These are phyloP conservation scores for Melaleuca quinquenervia DNA, from an alignment of 345 rosid species.

Conservation along the genomic window DNA sequence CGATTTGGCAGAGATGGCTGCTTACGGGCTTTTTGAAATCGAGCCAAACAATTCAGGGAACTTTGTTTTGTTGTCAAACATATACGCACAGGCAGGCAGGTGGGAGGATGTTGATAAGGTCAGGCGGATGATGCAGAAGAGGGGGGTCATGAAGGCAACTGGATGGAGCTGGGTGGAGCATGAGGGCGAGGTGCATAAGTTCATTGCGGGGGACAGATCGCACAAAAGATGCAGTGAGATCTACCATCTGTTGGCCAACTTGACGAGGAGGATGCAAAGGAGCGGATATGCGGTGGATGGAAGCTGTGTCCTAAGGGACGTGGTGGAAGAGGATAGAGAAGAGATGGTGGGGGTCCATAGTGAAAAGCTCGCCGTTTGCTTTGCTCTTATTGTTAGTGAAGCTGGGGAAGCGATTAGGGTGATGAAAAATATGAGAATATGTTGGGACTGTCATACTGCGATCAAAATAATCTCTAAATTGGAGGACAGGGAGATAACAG, in stretches of 20 bases:
- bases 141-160: slow-evolving; percentile 17
- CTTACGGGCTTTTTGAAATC: slow-evolving; percentile 31
- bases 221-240: slow-evolving; percentile 23
- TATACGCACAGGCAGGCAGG: slow-evolving; percentile 53
- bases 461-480: slow-evolving; percentile 22
- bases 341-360: slow-evolving; percentile 27
- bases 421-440: slow-evolving; percentile 28
- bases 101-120: slow-evolving; percentile 57
- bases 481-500: slow-evolving; percentile 19
- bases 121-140: slow-evolving; percentile 23
- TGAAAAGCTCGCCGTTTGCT: slow-evolving; percentile 31
- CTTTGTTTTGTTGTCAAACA: slow-evolving; percentile 52
- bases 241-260: slow-evolving; percentile 11
- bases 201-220: slow-evolving; percentile 22
- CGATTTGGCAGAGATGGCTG: slow-evolving; percentile 31
- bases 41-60: slow-evolving; percentile 51
- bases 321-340: slow-evolving; percentile 37
- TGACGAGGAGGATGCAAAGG: slow-evolving; percentile 16
- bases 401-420: slow-evolving; percentile 21
- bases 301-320: slow-evolving; percentile 27
- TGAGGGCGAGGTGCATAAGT: slow-evolving; percentile 15
- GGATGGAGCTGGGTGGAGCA: slow-evolving; percentile 28
- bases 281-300: slow-evolving; percentile 21
- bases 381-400: slow-evolving; percentile 27
- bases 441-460: slow-evolving; percentile 23